Evolutionary conservation across 1,284 basidiomycete species (phyloP).

Genomic region (Flammula alnicola): DNA sequence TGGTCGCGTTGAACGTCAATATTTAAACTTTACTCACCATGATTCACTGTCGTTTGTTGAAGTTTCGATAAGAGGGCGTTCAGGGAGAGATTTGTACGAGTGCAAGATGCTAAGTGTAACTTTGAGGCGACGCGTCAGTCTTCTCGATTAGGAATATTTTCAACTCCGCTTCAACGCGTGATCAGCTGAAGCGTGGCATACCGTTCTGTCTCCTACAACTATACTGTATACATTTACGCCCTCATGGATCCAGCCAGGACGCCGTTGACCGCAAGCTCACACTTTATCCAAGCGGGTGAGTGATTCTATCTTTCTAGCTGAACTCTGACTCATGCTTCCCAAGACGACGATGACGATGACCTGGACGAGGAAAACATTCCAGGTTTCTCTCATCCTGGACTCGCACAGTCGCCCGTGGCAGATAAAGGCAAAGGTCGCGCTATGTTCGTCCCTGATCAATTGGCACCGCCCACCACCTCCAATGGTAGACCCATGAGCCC

Average conservation of each 20-base stretch:
- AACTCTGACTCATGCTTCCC: conserved; percentile 9
- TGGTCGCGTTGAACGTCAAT: conserved; percentile 2
- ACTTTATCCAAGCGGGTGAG: conserved; percentile 76
- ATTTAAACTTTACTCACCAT: conserved; percentile 31
- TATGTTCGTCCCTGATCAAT: conserved; percentile 51
- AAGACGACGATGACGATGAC: conserved; percentile 80
- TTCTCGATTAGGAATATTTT: conserved; percentile 32
- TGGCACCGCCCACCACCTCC: conserved; percentile 45
- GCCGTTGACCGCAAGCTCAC: conserved; percentile 67
- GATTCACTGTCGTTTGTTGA: conserved; percentile 10
- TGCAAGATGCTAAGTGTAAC: conserved; percentile 10
- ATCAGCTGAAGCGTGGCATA: conserved; percentile 12
- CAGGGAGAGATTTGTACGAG: conserved; percentile 10
- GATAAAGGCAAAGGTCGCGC: conserved; percentile 76
- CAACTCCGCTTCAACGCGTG: conserved; percentile 32
- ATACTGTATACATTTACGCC: not conserved
- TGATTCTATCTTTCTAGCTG: not conserved
- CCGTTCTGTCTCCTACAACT: not conserved
- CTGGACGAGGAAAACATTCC: conserved; percentile 80
- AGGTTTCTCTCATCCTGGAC: conserved; percentile 68
- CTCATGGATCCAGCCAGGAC: conserved; percentile 41
- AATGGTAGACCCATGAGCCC: conserved; percentile 17
- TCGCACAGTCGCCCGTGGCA: conserved; percentile 43
- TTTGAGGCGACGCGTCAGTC: conserved; percentile 64
- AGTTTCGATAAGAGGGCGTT: conserved; percentile 5